Percentiles rank a stretch among this genome's conserved stretches.
Conservation (phyloP, 192 early-diverging fungal species). For the Chytriomyces sp. region DNA sequence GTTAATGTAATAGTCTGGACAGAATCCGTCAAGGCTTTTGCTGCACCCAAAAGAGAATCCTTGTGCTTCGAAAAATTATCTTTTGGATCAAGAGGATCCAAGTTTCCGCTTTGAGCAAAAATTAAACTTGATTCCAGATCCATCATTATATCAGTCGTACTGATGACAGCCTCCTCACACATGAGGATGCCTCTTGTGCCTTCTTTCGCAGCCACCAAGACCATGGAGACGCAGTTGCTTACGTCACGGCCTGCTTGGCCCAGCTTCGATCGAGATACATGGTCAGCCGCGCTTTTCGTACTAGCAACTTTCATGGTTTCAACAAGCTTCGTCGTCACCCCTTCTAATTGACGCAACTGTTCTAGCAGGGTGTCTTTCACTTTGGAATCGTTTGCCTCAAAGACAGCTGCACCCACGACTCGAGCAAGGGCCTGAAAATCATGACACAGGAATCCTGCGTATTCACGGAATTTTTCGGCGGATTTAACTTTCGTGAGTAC, state of each 20-base stretch:
- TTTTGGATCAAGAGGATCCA: slow-evolving; percentile 51
- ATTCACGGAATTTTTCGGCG: slow-evolving; percentile 36
- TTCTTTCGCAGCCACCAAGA: slow-evolving; percentile 47
- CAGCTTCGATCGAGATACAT: slow-evolving; percentile 40
- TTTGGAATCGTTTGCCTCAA: slow-evolving; percentile 36
- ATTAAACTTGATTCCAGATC: slow-evolving; percentile 57
- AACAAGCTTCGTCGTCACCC: slow-evolving; percentile 40
- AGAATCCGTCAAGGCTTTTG: slow-evolving; percentile 47
- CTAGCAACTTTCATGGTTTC: slow-evolving; percentile 49
- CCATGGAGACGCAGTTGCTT: slow-evolving; percentile 27
- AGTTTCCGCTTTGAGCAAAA: slow-evolving; percentile 58
- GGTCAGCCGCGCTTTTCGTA: slow-evolving; percentile 48
- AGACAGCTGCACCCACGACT: slow-evolving; percentile 26
- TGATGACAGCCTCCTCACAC: slow-evolving; percentile 41
- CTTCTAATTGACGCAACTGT: slow-evolving; percentile 19
- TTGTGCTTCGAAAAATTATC: slow-evolving; percentile 53
- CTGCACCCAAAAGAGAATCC: slow-evolving; percentile 48
- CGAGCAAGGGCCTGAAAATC: slow-evolving; percentile 37
- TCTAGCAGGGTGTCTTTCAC: slow-evolving; percentile 39
- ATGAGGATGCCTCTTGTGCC: slow-evolving; percentile 42
- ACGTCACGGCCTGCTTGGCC: slow-evolving; percentile 49
- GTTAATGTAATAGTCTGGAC: slow-evolving; percentile 50
- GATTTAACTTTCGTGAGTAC: slow-evolving; percentile 53
- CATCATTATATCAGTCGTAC: slow-evolving; percentile 41
- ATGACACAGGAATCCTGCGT: slow-evolving; percentile 25